Evolutionary conservation across 495 filamentous ascomycete species (phyloP).

Genomic region (Aspergillus saccharolyticus): DNA sequence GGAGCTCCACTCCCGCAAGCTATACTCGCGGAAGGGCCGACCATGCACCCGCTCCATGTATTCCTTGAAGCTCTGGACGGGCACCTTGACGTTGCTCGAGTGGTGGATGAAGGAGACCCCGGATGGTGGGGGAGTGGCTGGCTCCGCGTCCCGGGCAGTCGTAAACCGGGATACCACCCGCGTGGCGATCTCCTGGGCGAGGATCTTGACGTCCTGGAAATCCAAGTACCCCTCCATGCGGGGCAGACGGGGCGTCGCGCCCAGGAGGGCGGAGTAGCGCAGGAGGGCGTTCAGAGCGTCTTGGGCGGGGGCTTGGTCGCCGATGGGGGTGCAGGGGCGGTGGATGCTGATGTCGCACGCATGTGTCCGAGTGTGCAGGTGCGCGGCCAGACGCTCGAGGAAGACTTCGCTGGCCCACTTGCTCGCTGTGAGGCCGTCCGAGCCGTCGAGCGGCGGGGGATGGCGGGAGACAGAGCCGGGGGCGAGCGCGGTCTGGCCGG

Average conservation of each 20-base stretch:
- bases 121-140: no score
- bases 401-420: neutral
- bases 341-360: no score
- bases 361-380: neutral
- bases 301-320: neutral
- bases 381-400: neutral
- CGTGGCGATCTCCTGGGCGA: neutral
- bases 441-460: neutral
- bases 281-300: conserved; percentile 1
- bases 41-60: conserved; percentile 2
- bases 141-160: neutral
- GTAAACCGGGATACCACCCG: neutral
- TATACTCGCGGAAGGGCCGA: neutral
- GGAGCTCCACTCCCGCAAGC: neutral
- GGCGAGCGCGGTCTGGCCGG: neutral
- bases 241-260: neutral
- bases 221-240: neutral
- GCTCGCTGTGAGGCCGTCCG: neutral
- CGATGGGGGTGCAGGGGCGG: conserved; percentile 1
- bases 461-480: neutral
- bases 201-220: neutral
- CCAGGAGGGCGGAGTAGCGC: neutral
- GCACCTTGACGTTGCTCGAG: neutral
- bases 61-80: conserved; percentile 1
- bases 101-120: neutral